A percentile compares a stretch with the other conserved stretches of the same genome.
Evolutionary conservation across 352 stramenopile genomes (phyloP).

Genomic region (Saprolegnia diclina): DNA sequence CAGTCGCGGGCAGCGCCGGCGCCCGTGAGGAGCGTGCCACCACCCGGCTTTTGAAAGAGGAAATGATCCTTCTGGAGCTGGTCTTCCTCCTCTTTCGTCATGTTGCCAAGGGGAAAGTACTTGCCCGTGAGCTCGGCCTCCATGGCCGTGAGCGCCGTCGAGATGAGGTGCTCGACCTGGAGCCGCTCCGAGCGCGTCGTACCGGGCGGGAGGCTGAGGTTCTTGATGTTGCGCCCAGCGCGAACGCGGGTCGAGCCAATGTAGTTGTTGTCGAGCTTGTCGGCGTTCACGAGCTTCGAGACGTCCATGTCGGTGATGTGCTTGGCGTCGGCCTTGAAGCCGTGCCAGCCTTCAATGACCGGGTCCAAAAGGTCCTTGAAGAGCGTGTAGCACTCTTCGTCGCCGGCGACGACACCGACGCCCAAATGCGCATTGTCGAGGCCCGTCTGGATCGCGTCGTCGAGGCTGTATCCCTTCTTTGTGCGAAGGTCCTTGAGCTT

Average conservation of each 20-base stretch:
- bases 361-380: conserved; percentile 84
- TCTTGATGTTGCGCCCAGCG: conserved; percentile 85
- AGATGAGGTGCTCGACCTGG: conserved; percentile 80
- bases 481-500: conserved; percentile 69
- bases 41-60: conserved; percentile 90
- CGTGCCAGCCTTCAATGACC: conserved; percentile 82
- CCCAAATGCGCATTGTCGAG: conserved; percentile 76
- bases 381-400: conserved; percentile 73
- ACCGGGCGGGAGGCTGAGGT: conserved; percentile 79
- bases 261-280: conserved; percentile 72
- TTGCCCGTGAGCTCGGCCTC: conserved; percentile 75
- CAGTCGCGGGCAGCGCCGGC: conserved; percentile 89
- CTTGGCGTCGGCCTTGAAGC: conserved; percentile 71
- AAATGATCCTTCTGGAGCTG: conserved; percentile 90
- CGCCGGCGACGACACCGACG: conserved; percentile 76
- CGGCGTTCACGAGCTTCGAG: conserved; percentile 59
- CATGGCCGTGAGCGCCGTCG: conserved; percentile 63
- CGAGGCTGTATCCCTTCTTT: conserved; percentile 76
- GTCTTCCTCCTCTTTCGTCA: conserved; percentile 88
- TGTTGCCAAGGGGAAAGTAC: conserved; percentile 84
- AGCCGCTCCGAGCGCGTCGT: conserved; percentile 79
- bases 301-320: conserved; percentile 81
- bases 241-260: conserved; percentile 91
- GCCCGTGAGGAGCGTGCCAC: conserved; percentile 73
- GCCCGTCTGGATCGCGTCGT: conserved; percentile 80